Evolutionary conservation across 2,329 filamentous ascomycete genomes (phyloP).

Genomic region (Ceratocystis destructans): DNA sequence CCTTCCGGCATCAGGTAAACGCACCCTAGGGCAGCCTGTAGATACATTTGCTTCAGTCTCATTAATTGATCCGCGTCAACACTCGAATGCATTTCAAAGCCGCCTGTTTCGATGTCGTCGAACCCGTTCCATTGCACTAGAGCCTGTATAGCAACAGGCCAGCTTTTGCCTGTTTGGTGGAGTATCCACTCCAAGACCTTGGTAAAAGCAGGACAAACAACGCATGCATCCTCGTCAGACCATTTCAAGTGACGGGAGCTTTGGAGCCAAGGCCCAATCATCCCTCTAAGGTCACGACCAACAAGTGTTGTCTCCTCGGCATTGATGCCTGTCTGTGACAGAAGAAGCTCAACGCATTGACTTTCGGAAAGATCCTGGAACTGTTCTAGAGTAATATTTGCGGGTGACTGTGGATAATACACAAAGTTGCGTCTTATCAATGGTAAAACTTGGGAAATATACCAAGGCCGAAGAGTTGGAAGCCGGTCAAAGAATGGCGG

Average conservation of each 20-base stretch:
- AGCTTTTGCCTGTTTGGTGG: constrained; percentile 43
- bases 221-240: constrained; percentile 23
- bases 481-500: constrained; percentile 52
- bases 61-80: constrained; percentile 46
- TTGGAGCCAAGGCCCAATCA: constrained; percentile 63
- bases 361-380: constrained; percentile 50
- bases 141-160: constrained; percentile 47
- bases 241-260: constrained; percentile 14
- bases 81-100: constrained; percentile 38
- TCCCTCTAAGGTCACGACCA: constrained; percentile 51
- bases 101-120: constrained; percentile 53
- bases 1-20: constrained; percentile 53
- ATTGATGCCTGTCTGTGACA: constrained; percentile 40
- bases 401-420: constrained; percentile 45
- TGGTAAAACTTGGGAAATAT: constrained; percentile 54
- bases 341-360: constrained; percentile 45
- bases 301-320: constrained; percentile 32
- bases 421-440: constrained; percentile 54
- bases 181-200: constrained; percentile 54
- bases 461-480: constrained; percentile 51
- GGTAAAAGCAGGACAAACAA: constrained; percentile 50
- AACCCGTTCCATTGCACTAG: constrained; percentile 63
- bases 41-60: constrained; percentile 50
- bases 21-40: constrained; percentile 51
- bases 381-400: constrained; percentile 41